phyloP scores from a whole-genome alignment of 257 asterid species.

The Nicotiana sylvestris region DNA sequence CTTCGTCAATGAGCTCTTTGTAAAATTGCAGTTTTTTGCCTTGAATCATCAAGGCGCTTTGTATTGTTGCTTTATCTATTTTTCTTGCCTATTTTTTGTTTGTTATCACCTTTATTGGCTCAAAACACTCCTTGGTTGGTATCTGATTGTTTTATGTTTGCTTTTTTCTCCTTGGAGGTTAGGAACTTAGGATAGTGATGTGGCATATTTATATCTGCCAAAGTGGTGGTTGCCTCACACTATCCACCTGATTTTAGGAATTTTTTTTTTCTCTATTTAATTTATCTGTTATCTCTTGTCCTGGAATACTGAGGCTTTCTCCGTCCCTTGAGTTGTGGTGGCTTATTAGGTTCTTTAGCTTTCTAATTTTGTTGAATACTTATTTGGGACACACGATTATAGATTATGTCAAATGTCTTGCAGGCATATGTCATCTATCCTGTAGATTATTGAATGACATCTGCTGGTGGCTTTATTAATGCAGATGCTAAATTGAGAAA shows the following conservation, averaged over 20 bases:
- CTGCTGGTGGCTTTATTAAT: constrained; percentile 52
- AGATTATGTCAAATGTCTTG: constrained; percentile 17
- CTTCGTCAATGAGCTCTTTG: neutral
- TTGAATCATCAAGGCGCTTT: neutral
- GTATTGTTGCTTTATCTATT: neutral
- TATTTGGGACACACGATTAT: constrained; percentile 1
- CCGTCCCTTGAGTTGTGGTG: neutral
- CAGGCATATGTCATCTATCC: constrained; percentile 18
- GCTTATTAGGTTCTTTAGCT: constrained; percentile 5
- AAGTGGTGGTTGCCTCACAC: neutral
- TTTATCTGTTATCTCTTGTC: neutral
- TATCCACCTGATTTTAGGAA: constrained; percentile 6
- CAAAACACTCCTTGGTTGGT: neutral
- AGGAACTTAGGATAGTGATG: neutral
- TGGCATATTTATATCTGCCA: neutral
- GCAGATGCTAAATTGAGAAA: constrained; percentile 68
- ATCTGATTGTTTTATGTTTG: neutral
- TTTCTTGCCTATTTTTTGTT: neutral
- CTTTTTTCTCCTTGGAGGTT: neutral
- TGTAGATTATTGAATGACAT: constrained; percentile 37
- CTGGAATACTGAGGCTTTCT: constrained; percentile 6
- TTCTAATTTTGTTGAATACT: constrained; percentile 8
- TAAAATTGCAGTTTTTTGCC: neutral
- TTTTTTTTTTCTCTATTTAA: neutral
- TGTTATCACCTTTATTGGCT: neutral